Conservation (phyloP, 2,329 filamentous ascomycete species). For the Seiridium cupressi region DNA sequence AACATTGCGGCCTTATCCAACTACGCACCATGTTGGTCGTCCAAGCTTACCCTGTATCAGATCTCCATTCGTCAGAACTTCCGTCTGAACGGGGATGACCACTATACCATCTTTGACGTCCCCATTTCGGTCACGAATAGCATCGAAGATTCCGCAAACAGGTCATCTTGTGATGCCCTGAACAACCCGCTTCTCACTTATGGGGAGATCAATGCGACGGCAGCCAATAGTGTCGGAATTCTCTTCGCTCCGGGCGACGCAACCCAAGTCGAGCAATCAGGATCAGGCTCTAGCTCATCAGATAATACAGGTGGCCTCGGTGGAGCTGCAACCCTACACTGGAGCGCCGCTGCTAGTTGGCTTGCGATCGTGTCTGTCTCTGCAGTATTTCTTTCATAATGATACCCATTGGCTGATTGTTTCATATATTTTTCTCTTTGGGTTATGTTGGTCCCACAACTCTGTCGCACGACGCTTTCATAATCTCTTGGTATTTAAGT, state of each 20-base stretch:
- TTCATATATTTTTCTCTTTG: not conserved
- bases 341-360: conserved; percentile 30
- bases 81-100: conserved; percentile 59
- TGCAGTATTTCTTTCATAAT: conserved; percentile 22
- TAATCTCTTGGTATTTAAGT: too few species aligned
- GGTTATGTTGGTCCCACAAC: too few species aligned
- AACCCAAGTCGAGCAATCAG: conserved; percentile 38
- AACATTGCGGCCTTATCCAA: not conserved
- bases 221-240: conserved; percentile 42
- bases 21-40: not conserved
- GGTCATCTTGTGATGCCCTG: conserved; percentile 48
- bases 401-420: conserved; percentile 13
- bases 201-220: conserved; percentile 40
- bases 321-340: conserved; percentile 28
- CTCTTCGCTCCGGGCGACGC: conserved; percentile 52
- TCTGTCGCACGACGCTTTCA: too few species aligned
- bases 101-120: conserved; percentile 70
- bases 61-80: conserved; percentile 73
- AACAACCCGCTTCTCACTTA: conserved; percentile 50
- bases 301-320: conserved; percentile 32
- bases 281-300: conserved; percentile 24
- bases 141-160: conserved; percentile 43
- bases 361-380: conserved; percentile 29
- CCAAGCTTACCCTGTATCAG: conserved; percentile 26
- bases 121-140: conserved; percentile 67